Evolutionary conservation across 768 basidiomycete genomes (phyloP).

Genomic region (Trametes maxima): DNA sequence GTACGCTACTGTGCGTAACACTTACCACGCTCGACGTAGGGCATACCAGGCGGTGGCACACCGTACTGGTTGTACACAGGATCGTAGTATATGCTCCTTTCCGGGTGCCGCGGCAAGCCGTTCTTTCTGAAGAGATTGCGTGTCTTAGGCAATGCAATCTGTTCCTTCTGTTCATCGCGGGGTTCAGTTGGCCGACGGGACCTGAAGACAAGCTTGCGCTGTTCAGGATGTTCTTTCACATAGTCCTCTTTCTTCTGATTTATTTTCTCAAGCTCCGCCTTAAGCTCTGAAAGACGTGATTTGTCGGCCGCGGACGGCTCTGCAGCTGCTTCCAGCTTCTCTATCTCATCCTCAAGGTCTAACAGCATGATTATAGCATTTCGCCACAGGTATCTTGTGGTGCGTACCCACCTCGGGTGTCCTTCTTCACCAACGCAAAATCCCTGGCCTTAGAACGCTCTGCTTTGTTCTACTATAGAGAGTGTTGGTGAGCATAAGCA

Average conservation of each 20-base stretch:
- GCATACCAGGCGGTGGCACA: conserved; percentile 95
- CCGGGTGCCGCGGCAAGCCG: conserved; percentile 88
- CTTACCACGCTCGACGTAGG: conserved; percentile 87
- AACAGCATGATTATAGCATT: background rate
- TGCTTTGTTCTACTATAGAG: conserved; percentile 84
- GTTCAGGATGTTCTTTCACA: conserved; percentile 91
- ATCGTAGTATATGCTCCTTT: conserved; percentile 91
- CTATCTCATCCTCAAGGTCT: conserved; percentile 86
- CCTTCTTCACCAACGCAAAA: conserved; percentile 91
- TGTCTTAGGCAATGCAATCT: conserved; percentile 45
- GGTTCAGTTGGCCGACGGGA: conserved; percentile 47
- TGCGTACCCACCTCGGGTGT: conserved; percentile 69
- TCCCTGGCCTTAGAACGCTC: conserved; percentile 81
- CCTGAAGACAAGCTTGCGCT: conserved; percentile 80
- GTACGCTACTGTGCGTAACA: conserved; percentile 11
- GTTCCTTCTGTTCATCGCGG: conserved; percentile 45
- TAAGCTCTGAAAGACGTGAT: conserved; percentile 69
- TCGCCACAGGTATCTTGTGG: background rate
- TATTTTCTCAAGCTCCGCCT: conserved; percentile 77
- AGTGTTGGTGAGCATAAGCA: background rate
- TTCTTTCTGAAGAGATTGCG: conserved; percentile 79
- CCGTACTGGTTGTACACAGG: conserved; percentile 92
- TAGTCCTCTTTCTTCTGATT: conserved; percentile 90
- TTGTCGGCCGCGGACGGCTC: conserved; percentile 54
- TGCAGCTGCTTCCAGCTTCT: conserved; percentile 55